phyloP scores from a whole-genome alignment of 2,329 filamentous ascomycete species.

The Cladophialophora exuberans region DNA sequence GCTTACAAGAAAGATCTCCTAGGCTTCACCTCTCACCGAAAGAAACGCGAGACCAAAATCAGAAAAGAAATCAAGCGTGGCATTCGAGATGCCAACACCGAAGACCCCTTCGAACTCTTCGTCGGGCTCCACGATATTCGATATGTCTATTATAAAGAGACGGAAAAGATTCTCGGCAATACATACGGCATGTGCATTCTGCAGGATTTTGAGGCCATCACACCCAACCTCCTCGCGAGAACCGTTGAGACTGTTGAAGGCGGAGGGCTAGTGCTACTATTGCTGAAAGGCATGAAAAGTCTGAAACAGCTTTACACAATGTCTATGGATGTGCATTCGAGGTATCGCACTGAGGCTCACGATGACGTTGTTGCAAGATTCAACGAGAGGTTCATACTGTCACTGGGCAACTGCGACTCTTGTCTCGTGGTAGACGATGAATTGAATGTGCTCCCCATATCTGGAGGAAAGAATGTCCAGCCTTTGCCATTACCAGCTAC shows the following conservation, averaged over 20 bases:
- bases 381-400: conserved; percentile 96
- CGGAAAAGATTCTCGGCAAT: conserved; percentile 96
- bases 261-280: conserved; percentile 83
- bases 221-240: conserved; percentile 91
- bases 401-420: conserved; percentile 89
- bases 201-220: conserved; percentile 97
- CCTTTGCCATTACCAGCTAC: conserved; percentile 75
- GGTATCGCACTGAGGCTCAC: conserved; percentile 95
- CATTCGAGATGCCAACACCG: conserved; percentile 85
- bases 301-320: conserved; percentile 96
- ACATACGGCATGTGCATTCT: conserved; percentile 98
- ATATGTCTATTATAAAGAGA: conserved; percentile 99
- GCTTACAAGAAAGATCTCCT: conserved; percentile 98
- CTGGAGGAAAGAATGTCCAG: conserved; percentile 87
- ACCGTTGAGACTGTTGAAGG: conserved; percentile 98
- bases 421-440: conserved; percentile 98
- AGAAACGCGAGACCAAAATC: conserved; percentile 98
- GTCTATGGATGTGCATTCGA: conserved; percentile 96
- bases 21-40: conserved; percentile 92
- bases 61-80: conserved; percentile 97
- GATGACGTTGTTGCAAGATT: conserved; percentile 93
- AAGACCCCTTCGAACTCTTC: conserved; percentile 97
- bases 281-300: conserved; percentile 95
- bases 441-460: conserved; percentile 95
- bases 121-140: conserved; percentile 95